A percentile compares a stretch with the other conserved stretches of the same genome.
phyloP scores from a whole-genome alignment of 23 red algal species.

The Gracilaria vermiculophylla region DNA sequence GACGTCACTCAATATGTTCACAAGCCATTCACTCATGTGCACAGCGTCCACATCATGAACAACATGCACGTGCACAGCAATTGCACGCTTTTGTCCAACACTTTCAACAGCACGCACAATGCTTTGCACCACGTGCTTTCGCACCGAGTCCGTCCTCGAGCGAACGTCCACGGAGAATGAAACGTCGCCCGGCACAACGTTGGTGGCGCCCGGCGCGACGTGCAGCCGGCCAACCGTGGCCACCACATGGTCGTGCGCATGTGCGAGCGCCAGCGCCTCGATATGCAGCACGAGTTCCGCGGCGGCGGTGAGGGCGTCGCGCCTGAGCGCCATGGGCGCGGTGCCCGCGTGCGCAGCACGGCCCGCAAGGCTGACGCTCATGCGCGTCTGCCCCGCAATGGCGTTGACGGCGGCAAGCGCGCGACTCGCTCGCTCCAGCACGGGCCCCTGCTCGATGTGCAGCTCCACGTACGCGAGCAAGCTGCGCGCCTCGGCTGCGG shows the following conservation, averaged over 20 bases:
- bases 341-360: conserved; percentile 80
- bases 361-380: conserved; percentile 26
- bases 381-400: conserved; percentile 72
- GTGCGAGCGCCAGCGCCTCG: conserved; percentile 14
- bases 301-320: conserved; percentile 69
- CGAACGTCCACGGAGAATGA: conserved; percentile 58
- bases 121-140: not conserved
- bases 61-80: conserved; percentile 11
- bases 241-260: conserved; percentile 18
- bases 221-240: conserved; percentile 73
- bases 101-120: not conserved
- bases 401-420: conserved; percentile 51
- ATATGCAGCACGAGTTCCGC: conserved; percentile 52
- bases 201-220: conserved; percentile 30
- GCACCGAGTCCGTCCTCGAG: not conserved
- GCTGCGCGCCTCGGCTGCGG: not conserved
- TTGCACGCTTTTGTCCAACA: not conserved
- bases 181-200: conserved; percentile 44
- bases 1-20: conserved; percentile 7
- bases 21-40: conserved; percentile 50
- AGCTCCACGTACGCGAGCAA: conserved; percentile 62
- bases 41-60: conserved; percentile 50
- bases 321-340: conserved; percentile 60
- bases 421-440: conserved; percentile 33
- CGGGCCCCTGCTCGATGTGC: conserved; percentile 92